phyloP scores from a whole-genome alignment of 768 basidiomycete genomes.

The Psilocybe sp. region DNA sequence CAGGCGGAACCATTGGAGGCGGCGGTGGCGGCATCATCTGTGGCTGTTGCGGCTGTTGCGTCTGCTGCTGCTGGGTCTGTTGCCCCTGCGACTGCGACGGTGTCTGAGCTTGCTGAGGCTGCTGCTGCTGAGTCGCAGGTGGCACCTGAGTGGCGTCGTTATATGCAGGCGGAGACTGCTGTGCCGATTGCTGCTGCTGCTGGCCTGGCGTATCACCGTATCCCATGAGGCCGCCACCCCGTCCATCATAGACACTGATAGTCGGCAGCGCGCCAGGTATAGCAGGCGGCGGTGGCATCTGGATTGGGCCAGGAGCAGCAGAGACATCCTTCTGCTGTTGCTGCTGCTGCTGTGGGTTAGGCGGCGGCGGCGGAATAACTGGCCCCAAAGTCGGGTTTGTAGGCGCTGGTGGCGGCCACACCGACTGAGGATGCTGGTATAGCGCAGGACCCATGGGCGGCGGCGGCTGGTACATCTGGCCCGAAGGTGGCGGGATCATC shows the following conservation, averaged over 20 bases:
- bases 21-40: no score
- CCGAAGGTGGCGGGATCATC: constrained; percentile 6
- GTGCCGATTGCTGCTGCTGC: constrained; percentile 18
- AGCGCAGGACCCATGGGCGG: neutral
- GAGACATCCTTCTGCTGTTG: constrained; percentile 11
- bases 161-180: neutral
- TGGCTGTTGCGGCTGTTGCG: neutral
- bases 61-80: constrained; percentile 1
- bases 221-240: constrained; percentile 23
- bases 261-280: constrained; percentile 20
- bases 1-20: no score
- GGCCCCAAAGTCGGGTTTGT: constrained; percentile 30
- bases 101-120: constrained; percentile 13
- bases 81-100: constrained; percentile 12
- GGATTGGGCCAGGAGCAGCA: constrained; percentile 7
- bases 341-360: constrained; percentile 21
- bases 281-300: constrained; percentile 14
- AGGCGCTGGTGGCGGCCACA: constrained; percentile 30
- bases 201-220: constrained; percentile 16
- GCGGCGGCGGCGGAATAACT: constrained; percentile 33
- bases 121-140: constrained; percentile 15
- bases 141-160: constrained; percentile 3
- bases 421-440: constrained; percentile 14
- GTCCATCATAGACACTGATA: constrained; percentile 30
- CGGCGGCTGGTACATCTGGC: neutral